Conservation (phyloP, 139 green algal genomes). For the Auxenochlorella protothecoides region DNA sequence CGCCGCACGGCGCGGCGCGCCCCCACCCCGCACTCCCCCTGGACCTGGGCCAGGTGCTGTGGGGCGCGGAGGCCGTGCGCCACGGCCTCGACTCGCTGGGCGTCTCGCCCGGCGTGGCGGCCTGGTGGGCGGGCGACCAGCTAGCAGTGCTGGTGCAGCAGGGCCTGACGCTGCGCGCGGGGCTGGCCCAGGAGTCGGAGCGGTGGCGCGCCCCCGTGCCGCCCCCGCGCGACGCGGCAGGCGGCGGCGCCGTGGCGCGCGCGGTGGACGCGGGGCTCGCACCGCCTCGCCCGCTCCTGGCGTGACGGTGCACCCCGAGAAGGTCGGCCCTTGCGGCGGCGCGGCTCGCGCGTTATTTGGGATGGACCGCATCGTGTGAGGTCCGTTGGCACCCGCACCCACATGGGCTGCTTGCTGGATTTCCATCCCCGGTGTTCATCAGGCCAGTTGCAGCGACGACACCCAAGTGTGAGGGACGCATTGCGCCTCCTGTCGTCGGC, state of each 20-base stretch:
- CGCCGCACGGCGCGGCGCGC: not conserved
- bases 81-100: conserved; percentile 11
- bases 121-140: conserved; percentile 8
- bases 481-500: too few species aligned
- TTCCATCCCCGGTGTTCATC: too few species aligned
- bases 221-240: not conserved
- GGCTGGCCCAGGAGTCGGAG: conserved; percentile 1
- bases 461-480: too few species aligned
- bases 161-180: not conserved
- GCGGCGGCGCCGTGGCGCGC: not conserved
- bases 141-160: conserved; percentile 15
- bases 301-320: too few species aligned
- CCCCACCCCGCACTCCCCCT: conserved; percentile 1
- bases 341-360: too few species aligned
- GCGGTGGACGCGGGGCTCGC: too few species aligned
- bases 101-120: not conserved
- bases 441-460: too few species aligned
- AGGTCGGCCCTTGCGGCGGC: too few species aligned
- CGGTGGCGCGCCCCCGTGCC: not conserved
- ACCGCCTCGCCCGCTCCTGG: too few species aligned
- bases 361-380: too few species aligned
- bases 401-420: too few species aligned
- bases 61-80: conserved; percentile 4
- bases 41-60: conserved; percentile 8
- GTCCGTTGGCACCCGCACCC: too few species aligned